These are phyloP conservation scores for Hypholoma sublateritium DNA, from an alignment of 768 basidiomycete genomes.

Conservation along the genomic window DNA sequence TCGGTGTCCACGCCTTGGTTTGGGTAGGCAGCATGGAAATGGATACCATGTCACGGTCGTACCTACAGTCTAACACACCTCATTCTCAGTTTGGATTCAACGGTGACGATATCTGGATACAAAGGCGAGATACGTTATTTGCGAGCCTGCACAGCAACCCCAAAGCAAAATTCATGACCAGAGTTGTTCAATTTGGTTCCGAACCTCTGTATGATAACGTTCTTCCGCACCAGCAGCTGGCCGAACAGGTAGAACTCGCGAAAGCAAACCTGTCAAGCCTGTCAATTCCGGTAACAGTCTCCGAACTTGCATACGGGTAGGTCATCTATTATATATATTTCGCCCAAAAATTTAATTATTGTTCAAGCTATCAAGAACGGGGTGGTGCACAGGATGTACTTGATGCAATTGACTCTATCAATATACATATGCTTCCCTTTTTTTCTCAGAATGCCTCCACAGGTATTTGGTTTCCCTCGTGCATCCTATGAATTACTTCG, in stretches of 20 bases:
- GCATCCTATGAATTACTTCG: background rate
- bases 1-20: constrained; percentile 61
- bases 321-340: constrained; percentile 14
- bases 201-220: constrained; percentile 56
- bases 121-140: constrained; percentile 44
- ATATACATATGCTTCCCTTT: constrained; percentile 62
- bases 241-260: constrained; percentile 42
- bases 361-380: constrained; percentile 36
- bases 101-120: constrained; percentile 39
- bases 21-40: constrained; percentile 40
- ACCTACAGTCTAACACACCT: background rate
- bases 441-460: constrained; percentile 47
- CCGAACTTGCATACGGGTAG: constrained; percentile 46
- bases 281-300: constrained; percentile 57
- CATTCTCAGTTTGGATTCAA: constrained; percentile 35
- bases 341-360: background rate
- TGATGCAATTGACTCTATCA: constrained; percentile 51
- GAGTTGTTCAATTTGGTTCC: constrained; percentile 57
- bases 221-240: constrained; percentile 39
- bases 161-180: constrained; percentile 52
- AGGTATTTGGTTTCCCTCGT: constrained; percentile 24
- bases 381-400: constrained; percentile 52
- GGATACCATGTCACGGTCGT: background rate
- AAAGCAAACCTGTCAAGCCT: constrained; percentile 44
- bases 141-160: constrained; percentile 44